Evolutionary conservation across 495 filamentous ascomycete genomes (phyloP).

Genomic region (Lophiostoma macrostomum): DNA sequence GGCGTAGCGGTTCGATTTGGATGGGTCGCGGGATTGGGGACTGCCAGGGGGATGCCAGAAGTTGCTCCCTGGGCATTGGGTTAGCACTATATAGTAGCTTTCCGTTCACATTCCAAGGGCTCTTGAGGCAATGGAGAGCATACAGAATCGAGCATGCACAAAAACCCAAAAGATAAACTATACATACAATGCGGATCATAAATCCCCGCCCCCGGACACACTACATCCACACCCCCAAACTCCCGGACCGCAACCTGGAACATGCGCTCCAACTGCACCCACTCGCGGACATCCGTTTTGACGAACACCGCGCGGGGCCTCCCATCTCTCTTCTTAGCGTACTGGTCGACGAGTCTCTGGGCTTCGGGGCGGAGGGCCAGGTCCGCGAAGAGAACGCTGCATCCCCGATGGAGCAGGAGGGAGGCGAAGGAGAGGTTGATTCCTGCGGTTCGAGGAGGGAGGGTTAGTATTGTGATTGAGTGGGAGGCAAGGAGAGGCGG

Average conservation of each 20-base stretch:
- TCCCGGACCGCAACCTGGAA: constrained; percentile 53
- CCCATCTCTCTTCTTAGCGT: constrained; percentile 39
- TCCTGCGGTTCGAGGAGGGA: constrained; percentile 28
- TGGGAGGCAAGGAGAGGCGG: neutral
- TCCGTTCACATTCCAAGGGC: neutral
- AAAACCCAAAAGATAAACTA: no score
- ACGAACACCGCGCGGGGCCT: constrained; percentile 56
- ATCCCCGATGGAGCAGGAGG: constrained; percentile 56
- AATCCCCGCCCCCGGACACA: constrained; percentile 67
- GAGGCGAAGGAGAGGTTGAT: constrained; percentile 62
- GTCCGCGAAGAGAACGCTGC: constrained; percentile 66
- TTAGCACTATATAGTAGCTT: no score
- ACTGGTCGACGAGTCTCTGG: constrained; percentile 52
- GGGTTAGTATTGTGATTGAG: neutral
- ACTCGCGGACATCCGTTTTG: constrained; percentile 60
- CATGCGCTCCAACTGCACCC: constrained; percentile 57
- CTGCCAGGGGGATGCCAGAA: constrained; percentile 65
- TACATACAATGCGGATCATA: constrained; percentile 58
- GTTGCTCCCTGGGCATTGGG: constrained; percentile 48
- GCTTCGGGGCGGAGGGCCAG: constrained; percentile 64
- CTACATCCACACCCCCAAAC: constrained; percentile 61
- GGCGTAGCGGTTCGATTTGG: constrained; percentile 45
- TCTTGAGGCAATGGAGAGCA: no score
- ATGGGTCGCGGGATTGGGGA: constrained; percentile 48
- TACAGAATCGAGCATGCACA: no score